Evolutionary conservation across 495 filamentous ascomycete species (phyloP), one percentile per base, ranked within the genome.

Genomic region (Aeminium ludgeri): DNA sequence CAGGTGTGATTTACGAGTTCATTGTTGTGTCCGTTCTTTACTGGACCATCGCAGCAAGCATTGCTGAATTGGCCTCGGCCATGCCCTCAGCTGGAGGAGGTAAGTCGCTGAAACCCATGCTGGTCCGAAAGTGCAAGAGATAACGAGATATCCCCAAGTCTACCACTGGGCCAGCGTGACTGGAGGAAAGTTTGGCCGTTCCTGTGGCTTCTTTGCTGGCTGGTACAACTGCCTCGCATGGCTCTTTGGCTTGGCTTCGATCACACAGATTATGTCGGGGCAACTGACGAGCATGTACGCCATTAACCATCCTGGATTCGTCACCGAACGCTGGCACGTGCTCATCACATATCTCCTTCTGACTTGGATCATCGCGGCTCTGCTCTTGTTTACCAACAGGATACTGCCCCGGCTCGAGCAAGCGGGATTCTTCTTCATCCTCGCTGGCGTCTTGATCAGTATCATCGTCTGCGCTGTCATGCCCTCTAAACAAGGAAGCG

Each of bases 121-220:
- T 8, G 23, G 8, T 8, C 4, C 23, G 23, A 3, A 8, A 25
- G 23, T 25, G 23, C 23, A 25, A 8, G 8, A 8, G 23, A 4
- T 25, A 8, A 25, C 23, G 8, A 25, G 3, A 8, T 25, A 8
- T 25, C 4, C 4, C 23, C 23, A 3, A 25, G 23, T 92, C 2
- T 87, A 87, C 48, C 82, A 89, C 55, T 89, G 82, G 82, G 81
- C 83, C 3, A 74, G 76, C 0, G 68, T 86, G 11, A 82, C 82
- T 0, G 80, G 80, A 1, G 69, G 65, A 1, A 70, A 63, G 34
- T 78, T 75, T 55, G 83, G 82, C 23, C 70, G 80, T 12, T 53
- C 70, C 1, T 61, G 72, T 32, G 82, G 83, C 20, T 91, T 74
- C 59, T 87, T 83, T 47, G 76, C 81, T 0, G 84, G 83, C 5